Evolutionary conservation across 345 rosid genomes (phyloP).

Genomic region (Eutrema heterophyllum): DNA sequence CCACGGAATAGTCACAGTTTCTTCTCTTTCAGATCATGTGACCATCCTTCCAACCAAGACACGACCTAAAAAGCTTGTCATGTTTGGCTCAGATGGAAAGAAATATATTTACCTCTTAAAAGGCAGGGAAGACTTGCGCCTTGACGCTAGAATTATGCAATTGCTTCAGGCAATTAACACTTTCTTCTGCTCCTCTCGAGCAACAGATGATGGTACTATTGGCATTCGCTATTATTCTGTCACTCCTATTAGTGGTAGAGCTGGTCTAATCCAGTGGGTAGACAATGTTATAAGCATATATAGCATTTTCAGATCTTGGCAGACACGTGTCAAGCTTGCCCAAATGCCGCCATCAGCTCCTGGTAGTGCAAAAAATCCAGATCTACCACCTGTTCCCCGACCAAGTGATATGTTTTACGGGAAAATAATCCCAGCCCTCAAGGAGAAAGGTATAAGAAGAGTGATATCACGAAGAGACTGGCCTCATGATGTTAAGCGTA

Average conservation of each 20-base stretch:
- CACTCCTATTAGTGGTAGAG: slow-evolving; percentile 91
- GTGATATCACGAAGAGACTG: slow-evolving; percentile 95
- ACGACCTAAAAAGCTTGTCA: slow-evolving; percentile 82
- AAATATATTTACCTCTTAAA: slow-evolving; percentile 76
- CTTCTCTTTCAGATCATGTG: slow-evolving; percentile 70
- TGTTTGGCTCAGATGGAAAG: slow-evolving; percentile 89
- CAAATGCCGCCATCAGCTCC: slow-evolving; percentile 50
- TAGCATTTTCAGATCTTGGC: slow-evolving; percentile 85
- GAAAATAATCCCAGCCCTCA: slow-evolving; percentile 94
- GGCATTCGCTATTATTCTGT: slow-evolving; percentile 79
- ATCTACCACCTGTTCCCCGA: slow-evolving; percentile 77
- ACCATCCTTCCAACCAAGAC: slow-evolving; percentile 83
- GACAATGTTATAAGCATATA: slow-evolving; percentile 82
- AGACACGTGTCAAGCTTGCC: slow-evolving; percentile 70
- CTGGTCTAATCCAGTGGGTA: slow-evolving; percentile 96
- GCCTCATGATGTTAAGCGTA: slow-evolving; percentile 96
- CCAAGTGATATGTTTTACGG: slow-evolving; percentile 99
- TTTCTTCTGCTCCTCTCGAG: slow-evolving; percentile 54
- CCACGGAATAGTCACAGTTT: slow-evolving; percentile 62
- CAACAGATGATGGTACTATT: slow-evolving; percentile 45
- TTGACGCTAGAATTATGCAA: slow-evolving; percentile 98
- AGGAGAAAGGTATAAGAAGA: slow-evolving; percentile 90
- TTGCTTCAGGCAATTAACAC: slow-evolving; percentile 82
- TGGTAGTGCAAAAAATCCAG: slow-evolving; percentile 46
- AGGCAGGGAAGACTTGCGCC: slow-evolving; percentile 95